Percentiles rank a stretch among this genome's conserved stretches.
Evolutionary conservation across 345 rosid species (phyloP).

Genomic region (Dipteronia dyeriana): DNA sequence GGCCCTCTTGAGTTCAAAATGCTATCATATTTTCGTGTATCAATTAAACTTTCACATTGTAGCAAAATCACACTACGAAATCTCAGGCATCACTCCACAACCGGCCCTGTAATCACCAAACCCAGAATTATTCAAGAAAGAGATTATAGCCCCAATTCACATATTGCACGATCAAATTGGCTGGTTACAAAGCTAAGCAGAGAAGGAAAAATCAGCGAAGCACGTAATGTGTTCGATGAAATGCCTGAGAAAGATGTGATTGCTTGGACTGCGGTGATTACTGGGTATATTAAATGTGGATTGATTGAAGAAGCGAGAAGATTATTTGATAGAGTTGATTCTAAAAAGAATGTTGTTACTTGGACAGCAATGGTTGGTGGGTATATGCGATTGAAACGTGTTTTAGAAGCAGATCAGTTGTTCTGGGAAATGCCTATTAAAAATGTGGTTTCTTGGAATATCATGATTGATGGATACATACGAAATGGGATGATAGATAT

Average conservation of each 20-base stretch:
- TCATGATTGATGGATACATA: slow-evolving; percentile 69
- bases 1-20: neutral
- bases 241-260: slow-evolving; percentile 59
- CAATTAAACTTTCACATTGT: neutral
- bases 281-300: slow-evolving; percentile 60
- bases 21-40: neutral
- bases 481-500: slow-evolving; percentile 42
- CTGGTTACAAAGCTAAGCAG: slow-evolving; percentile 41
- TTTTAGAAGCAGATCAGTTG: slow-evolving; percentile 59
- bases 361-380: slow-evolving; percentile 79
- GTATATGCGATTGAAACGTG: slow-evolving; percentile 47
- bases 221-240: slow-evolving; percentile 64
- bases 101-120: neutral
- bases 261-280: slow-evolving; percentile 66
- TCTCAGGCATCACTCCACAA: neutral
- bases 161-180: slow-evolving; percentile 48
- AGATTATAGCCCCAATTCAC: slow-evolving; percentile 30
- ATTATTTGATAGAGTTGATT: slow-evolving; percentile 56
- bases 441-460: slow-evolving; percentile 75
- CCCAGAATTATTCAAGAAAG: slow-evolving; percentile 19
- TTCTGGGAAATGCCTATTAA: slow-evolving; percentile 61
- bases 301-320: slow-evolving; percentile 58
- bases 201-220: slow-evolving; percentile 54
- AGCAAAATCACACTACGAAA: neutral
- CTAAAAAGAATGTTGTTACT: slow-evolving; percentile 64